Evolutionary conservation across 1,139 yeast species (phyloP).

Genomic region (Taiozyma sp.): DNA sequence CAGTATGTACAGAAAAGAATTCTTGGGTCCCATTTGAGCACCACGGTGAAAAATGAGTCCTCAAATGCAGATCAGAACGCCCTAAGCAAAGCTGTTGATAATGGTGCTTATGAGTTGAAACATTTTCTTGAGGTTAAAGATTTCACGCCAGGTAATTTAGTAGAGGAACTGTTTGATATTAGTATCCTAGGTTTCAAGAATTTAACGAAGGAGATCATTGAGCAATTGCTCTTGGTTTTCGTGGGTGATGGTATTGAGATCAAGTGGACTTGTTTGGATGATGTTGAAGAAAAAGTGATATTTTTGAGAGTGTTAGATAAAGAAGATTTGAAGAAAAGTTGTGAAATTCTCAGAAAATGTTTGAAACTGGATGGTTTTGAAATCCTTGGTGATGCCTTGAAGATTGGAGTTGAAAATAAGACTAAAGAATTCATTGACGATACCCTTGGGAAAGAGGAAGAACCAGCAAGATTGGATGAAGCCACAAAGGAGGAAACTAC

Average conservation of each 20-base stretch:
- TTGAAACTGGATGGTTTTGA: constrained; percentile 6
- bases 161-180: constrained; percentile 37
- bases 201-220: constrained; percentile 22
- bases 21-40: not conserved
- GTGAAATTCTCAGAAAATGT: constrained; percentile 3
- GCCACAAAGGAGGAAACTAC: not conserved
- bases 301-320: constrained; percentile 15
- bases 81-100: not conserved
- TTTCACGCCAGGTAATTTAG: constrained; percentile 31
- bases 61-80: not conserved
- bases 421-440: constrained; percentile 10
- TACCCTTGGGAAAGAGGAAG: constrained; percentile 1
- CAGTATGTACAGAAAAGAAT: constrained; percentile 7
- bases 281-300: constrained; percentile 15
- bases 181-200: constrained; percentile 24
- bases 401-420: constrained; percentile 28
- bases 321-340: constrained; percentile 2
- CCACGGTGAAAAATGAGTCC: not conserved
- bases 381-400: constrained; percentile 5
- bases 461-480: not conserved
- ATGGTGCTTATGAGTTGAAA: constrained; percentile 10
- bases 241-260: constrained; percentile 6
- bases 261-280: constrained; percentile 19
- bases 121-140: constrained; percentile 26
- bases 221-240: constrained; percentile 16